Evolutionary conservation across 1,284 basidiomycete species (phyloP).

Genomic region (Phlebopus sp.): DNA sequence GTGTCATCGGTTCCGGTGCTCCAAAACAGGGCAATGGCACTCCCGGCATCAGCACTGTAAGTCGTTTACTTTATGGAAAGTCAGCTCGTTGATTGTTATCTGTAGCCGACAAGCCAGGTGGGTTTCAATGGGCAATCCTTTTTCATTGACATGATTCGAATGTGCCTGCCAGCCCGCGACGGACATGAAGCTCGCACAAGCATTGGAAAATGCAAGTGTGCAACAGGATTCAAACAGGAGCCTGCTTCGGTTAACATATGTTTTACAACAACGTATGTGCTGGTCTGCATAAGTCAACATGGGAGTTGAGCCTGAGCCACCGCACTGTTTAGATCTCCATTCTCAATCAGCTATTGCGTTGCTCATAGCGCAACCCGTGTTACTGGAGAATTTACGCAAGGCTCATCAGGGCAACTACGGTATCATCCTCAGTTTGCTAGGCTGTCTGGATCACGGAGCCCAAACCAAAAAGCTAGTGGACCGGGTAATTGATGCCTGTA

Average conservation of each 20-base stretch:
- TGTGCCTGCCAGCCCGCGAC: conserved; percentile 38
- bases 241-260: conserved; percentile 79
- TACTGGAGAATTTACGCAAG: conserved; percentile 83
- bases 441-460: conserved; percentile 82
- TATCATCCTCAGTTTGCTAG: conserved; percentile 84
- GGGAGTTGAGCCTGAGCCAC: conserved; percentile 6
- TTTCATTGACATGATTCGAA: neutral
- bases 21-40: conserved; percentile 24
- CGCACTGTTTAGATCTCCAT: conserved; percentile 47
- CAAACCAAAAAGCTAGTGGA: conserved; percentile 86
- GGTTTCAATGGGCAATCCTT: neutral
- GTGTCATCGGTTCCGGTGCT: conserved; percentile 15
- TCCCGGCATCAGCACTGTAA: conserved; percentile 46
- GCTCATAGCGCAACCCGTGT: conserved; percentile 72
- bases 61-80: conserved; percentile 12
- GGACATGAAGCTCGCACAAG: conserved; percentile 55
- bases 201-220: conserved; percentile 74
- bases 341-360: conserved; percentile 80
- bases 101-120: conserved; percentile 34
- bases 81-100: conserved; percentile 8
- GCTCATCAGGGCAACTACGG: conserved; percentile 90
- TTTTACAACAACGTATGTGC: conserved; percentile 73
- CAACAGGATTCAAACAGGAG: conserved; percentile 86
- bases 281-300: neutral
- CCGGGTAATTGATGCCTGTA: conserved; percentile 84